phyloP scores from a whole-genome alignment of 768 basidiomycete genomes.

The Russula sp. region DNA sequence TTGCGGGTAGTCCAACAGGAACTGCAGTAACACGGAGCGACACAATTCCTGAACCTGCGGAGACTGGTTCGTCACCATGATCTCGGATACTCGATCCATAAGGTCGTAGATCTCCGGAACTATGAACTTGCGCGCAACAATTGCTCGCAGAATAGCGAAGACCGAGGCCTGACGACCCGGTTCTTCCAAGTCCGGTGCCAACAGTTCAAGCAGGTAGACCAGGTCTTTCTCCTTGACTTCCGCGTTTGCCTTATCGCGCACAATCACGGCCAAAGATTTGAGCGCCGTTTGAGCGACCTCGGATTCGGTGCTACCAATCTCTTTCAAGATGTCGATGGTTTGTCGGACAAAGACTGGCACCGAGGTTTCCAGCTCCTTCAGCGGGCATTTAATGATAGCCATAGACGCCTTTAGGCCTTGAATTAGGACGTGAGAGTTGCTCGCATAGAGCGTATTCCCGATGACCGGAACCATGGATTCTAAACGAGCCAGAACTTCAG shows the following conservation, averaged over 20 bases:
- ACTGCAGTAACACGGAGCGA: conserved; percentile 84
- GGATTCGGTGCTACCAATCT: conserved; percentile 82
- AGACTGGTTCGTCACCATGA: conserved; percentile 93
- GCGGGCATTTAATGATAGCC: conserved; percentile 77
- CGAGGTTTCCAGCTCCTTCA: conserved; percentile 69
- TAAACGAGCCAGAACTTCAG: conserved; percentile 71
- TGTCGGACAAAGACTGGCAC: conserved; percentile 82
- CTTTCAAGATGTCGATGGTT: conserved; percentile 76
- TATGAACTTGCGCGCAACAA: conserved; percentile 86
- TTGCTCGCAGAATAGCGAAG: conserved; percentile 85
- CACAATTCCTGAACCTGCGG: conserved; percentile 88
- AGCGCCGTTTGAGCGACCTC: conserved; percentile 87
- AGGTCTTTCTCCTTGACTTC: conserved; percentile 89
- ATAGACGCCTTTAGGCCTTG: conserved; percentile 78
- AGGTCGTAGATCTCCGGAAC: conserved; percentile 96
- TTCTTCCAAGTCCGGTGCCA: conserved; percentile 89
- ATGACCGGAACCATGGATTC: conserved; percentile 84
- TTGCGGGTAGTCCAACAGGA: conserved; percentile 96
- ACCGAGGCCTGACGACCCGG: conserved; percentile 78
- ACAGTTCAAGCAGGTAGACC: conserved; percentile 77
- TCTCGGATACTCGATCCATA: conserved; percentile 88
- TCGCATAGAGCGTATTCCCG: conserved; percentile 90
- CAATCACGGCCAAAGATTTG: conserved; percentile 76
- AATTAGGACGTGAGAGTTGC: conserved; percentile 66
- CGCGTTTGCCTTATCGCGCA: conserved; percentile 84